Percentiles rank a stretch among this genome's conserved stretches.
Conservation (phyloP, 1,139 yeast genomes). For the Pichia inconspicua region DNA sequence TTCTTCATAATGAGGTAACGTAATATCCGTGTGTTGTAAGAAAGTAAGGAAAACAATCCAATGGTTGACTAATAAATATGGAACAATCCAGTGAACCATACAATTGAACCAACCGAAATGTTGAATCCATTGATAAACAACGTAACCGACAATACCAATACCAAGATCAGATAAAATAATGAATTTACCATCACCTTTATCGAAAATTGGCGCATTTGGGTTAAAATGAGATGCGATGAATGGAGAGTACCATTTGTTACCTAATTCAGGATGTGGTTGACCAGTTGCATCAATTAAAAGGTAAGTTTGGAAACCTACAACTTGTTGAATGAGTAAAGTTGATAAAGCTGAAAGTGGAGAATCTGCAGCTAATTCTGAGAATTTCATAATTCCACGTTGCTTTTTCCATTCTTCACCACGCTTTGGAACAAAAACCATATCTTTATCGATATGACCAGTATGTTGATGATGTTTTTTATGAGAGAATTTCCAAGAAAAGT, state of each 20-base stretch:
- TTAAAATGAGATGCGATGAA: slow-evolving; percentile 53
- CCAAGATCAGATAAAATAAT: slow-evolving; percentile 70
- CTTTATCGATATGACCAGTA: slow-evolving; percentile 73
- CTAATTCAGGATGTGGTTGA: slow-evolving; percentile 46
- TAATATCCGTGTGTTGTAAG: slow-evolving; percentile 77
- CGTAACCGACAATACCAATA: slow-evolving; percentile 43
- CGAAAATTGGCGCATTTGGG: slow-evolving; percentile 70
- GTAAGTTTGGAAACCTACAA: slow-evolving; percentile 68
- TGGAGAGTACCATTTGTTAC: slow-evolving; percentile 31
- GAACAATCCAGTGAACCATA: slow-evolving; percentile 65
- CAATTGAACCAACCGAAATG: slow-evolving; percentile 57
- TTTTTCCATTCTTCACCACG: slow-evolving; percentile 44
- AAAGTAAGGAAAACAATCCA: slow-evolving; percentile 84
- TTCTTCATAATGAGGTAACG: slow-evolving; percentile 71
- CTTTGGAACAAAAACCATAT: slow-evolving; percentile 76
- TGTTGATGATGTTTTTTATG: slow-evolving; percentile 87
- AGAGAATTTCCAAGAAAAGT: slow-evolving; percentile 77
- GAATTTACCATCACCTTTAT: slow-evolving; percentile 60
- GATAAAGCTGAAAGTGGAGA: slow-evolving; percentile 59
- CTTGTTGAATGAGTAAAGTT: slow-evolving; percentile 57
- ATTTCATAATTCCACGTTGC: slow-evolving; percentile 31
- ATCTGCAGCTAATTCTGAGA: slow-evolving; percentile 62
- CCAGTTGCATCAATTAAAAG: slow-evolving; percentile 71
- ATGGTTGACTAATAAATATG: slow-evolving; percentile 78
- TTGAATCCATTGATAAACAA: slow-evolving; percentile 57